Base-by-base conservation (phyloP, 306 rosid species). In the Casuarina glauca region DNA sequence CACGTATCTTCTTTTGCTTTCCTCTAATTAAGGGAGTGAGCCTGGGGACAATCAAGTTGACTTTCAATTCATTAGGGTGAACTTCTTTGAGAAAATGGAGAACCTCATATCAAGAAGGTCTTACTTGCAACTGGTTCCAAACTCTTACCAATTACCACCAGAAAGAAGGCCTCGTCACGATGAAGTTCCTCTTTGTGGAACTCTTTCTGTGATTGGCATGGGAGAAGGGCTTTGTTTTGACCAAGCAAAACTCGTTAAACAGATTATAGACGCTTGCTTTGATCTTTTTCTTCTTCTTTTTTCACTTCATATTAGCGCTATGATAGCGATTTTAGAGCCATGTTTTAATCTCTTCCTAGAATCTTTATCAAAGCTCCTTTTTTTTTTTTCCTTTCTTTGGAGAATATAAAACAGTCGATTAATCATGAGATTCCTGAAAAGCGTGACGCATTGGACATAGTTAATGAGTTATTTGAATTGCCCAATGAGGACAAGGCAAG, bases 401-500 rank as follows among this genome's bases (percentile, higher is more conserved):
- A 35, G 26, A 36, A 6, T 0, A 49, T 26, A 78, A 46, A 52
- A 43, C 74, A 73, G 75, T 54, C 67, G 61, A 45, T 79, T 58
- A 74, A 79, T 67, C 83, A 74, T n/a, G 69, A 69, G 7, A 57
- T 64, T 43, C 36, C 73, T 9, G 39, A 45, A 7, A 53, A 39
- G 32, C 54, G 46, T 17, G 26, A 66, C 12, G 61, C 35, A 4
- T 6, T 51, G 63, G 63, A 32, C 17, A 70, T 57, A 70, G 62
- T 39, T 52, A 80, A 74, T 67, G 76, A 74, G 64, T 55, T 55
- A 12, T 57, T 68, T 68, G 75, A 74, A 53, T 58, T 66, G 35
- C 70, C 74, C 74, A 20, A 10, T 6, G 9, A 66, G 57, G 79
- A 80, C 45, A 80, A 74, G 42, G 75, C 83, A 54, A 74, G 70